These are phyloP conservation scores for Septoria linicola DNA, from an alignment of 2,329 filamentous ascomycete species.

Conservation along the genomic window DNA sequence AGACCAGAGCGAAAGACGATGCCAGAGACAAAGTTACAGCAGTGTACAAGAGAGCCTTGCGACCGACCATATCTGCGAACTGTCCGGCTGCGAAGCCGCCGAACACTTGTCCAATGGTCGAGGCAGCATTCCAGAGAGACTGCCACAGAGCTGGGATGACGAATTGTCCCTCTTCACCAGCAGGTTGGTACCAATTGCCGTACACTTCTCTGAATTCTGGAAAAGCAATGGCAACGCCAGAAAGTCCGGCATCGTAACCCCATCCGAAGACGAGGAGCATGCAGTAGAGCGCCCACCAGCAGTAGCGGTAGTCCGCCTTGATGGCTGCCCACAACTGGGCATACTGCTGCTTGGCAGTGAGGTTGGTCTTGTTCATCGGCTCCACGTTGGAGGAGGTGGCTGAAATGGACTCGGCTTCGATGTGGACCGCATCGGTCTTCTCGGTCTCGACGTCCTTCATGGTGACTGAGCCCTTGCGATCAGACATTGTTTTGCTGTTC, in stretches of 20 bases:
- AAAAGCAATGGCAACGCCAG: conserved; percentile 40
- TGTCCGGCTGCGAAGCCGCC: conserved; percentile 28
- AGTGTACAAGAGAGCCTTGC: conserved; percentile 27
- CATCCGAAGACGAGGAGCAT: conserved; percentile 39
- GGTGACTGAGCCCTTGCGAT: conserved; percentile 13
- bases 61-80: conserved; percentile 30
- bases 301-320: conserved; percentile 30
- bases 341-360: conserved; percentile 30
- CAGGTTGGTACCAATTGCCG: conserved; percentile 36
- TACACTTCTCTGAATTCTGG: conserved; percentile 40
- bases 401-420: conserved; percentile 20
- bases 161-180: conserved; percentile 27
- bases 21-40: conserved; percentile 23
- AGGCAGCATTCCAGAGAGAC: conserved; percentile 42
- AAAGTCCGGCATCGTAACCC: conserved; percentile 42
- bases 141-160: conserved; percentile 42
- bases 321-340: conserved; percentile 30
- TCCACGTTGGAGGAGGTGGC: conserved; percentile 19
- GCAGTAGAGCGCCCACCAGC: conserved; percentile 29
- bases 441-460: conserved; percentile 16
- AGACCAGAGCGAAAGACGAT: conserved; percentile 30
- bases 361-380: conserved; percentile 20
- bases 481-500: neutral
- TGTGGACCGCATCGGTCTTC: conserved; percentile 22
- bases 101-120: conserved; percentile 36